Base-by-base conservation (phyloP, 192 early-diverging fungal species). In the Phycomyces blakesleeanus region DNA sequence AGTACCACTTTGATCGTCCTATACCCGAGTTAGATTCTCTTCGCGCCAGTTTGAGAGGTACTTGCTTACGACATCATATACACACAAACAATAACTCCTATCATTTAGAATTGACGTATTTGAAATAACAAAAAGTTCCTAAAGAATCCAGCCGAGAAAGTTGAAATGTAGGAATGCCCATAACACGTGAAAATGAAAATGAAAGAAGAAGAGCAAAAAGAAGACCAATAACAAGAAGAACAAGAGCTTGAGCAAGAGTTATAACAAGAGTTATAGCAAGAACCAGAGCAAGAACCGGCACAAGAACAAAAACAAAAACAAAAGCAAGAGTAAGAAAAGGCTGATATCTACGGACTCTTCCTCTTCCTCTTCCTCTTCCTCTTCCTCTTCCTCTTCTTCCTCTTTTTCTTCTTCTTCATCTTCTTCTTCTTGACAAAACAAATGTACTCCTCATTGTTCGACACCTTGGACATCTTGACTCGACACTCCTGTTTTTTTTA, bases 21-120 rank as follows among this genome's bases (percentile, higher is more conserved):
- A 93, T 93, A 71, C 89, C 88, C 25, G 91, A 93, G 63, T 66
- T 93, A n/a, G 89, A 91, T 51, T 67, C 69, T 15, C 60, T 83
- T 44, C 68, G 81, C 12, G 78, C 78, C 26, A 76, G 71, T 39
- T 67, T 83, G 55, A 73, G 78, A 78, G 81, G 81, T 77, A 67
- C 34, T 34, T 34, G 2, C 7, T 7, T 5, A 7, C 29, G 29
- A 34, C 29, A 34, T 5, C 2, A 7, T 5, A 7, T 34, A 34
- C 7, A 34, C 7, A 34, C 29, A 34, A 34, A 34, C 29, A 34
- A 34, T 34, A 34, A 34, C 29, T 34, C 29, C 29, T 34, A 5
- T 7, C 29, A 34, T 34, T 34, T 18, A 47, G 44, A 47, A 47
- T 47, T 47, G 18, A 47, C 44, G 18, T 47, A 47, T 18, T 18